Evolutionary conservation across 148 eudicot species (phyloP), one percentile per base, ranked within the genome.

Genomic region (Pharnaceum exiguum): DNA sequence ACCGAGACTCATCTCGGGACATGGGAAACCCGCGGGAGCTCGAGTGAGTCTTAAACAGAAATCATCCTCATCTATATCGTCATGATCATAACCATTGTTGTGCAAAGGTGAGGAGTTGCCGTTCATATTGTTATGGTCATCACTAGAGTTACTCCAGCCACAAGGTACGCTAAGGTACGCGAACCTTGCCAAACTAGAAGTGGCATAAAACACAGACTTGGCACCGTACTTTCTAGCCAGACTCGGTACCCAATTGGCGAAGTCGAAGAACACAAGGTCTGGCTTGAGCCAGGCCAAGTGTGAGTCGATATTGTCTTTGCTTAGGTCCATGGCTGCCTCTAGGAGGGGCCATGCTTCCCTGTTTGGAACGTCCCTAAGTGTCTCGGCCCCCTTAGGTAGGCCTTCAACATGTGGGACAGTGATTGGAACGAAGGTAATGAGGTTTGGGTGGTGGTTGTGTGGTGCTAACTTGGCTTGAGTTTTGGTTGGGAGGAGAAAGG

Each of bases 401-500:
- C 77, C 74, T 4, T 58, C 42, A 22, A 77, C 77, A 5, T 42
- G 46, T 4, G 81, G 81, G 22, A 72, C 39, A 10, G 65, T 10
- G 50, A 77, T 5, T 0, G 74, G 58, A 10, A 54, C 28, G 71
- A 77, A 72, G 23, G 18, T 47, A 24, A 72, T 68, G 64, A 59
- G 74, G 23, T 63, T 16, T 0, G 68, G 71, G 28, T 77, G 71
- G 28, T 40, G 77, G 60, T 77, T 77, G 55, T 58, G 55, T 9
- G 50, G 60, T 28, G 47, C 18, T 0, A 77, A 40, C 36, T 63
- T 72, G 40, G 63, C 32, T 15, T 5, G 62, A 21, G 77, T 59
- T 17, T 55, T 64, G 23, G 46, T 16, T 6, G 77, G 81, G 17
- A 59, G 17, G 52, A 72, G 23, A 53, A 72, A 59, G 46, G 60